Conservation (phyloP, 2,329 filamentous ascomycete genomes). For the Monilinia fructigena region DNA sequence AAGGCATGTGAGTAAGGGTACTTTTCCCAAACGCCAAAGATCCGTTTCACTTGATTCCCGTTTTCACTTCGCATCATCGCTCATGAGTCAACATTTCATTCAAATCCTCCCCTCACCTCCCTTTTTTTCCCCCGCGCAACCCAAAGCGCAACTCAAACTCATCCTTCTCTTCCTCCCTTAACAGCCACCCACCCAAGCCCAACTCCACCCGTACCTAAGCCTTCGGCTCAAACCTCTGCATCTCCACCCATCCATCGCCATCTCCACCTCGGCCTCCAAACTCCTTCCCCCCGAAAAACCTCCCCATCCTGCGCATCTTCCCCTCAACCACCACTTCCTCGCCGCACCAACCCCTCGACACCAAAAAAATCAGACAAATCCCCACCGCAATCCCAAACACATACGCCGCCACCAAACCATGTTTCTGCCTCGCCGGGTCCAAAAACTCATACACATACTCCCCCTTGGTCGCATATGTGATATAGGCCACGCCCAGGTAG, state of each 20-base stretch:
- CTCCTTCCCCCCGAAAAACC: conserved; percentile 6
- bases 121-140: no score
- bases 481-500: conserved; percentile 72
- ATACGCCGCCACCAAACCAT: conserved; percentile 32
- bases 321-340: conserved; percentile 44
- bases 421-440: conserved; percentile 48
- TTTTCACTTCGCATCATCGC: neutral
- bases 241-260: conserved; percentile 8
- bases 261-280: neutral
- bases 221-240: conserved; percentile 16
- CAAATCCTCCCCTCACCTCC: no score
- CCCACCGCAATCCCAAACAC: conserved; percentile 36
- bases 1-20: neutral
- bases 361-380: conserved; percentile 33
- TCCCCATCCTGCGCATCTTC: conserved; percentile 39
- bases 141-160: no score
- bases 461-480: conserved; percentile 66
- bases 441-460: conserved; percentile 80
- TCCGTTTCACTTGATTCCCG: neutral
- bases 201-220: neutral
- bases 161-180: neutral
- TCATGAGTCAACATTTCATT: neutral
- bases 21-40: neutral
- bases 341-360: conserved; percentile 26
- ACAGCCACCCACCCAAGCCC: no score